Evolutionary conservation across 257 asterid species (phyloP), one percentile per base, ranked within the genome.

Genomic region (Solanum appendiculatum): DNA sequence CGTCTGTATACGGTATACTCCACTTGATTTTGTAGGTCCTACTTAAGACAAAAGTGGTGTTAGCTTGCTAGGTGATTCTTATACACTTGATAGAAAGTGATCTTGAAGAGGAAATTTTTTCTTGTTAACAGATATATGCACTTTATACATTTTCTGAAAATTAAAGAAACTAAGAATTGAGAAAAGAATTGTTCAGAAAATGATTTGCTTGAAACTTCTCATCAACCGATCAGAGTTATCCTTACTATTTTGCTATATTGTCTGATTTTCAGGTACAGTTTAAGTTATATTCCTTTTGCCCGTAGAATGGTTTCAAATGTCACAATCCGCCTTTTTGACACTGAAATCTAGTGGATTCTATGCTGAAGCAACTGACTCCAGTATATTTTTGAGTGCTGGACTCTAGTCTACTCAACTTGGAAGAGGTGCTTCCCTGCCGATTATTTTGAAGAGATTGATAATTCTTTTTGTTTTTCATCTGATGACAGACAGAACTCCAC

Each of bases 281-380:
- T 95, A 74, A 97, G 99, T 88, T 97, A 96, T 84, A 96, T 97
- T 63, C 99, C 98, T 5, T 97, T 97, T 40, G 98, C 98, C 86
- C 99, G 99, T 27, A 87, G 96, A 82, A 92, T 95, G 95, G 96
- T 96, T 88, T 96, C 99, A 83, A 88, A 91, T 70, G 72, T 95
- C 85, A 94, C 99, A 7, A 82, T 96, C 74, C 99, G 98, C 46
- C 96, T 97, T 85, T 97, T 94, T 88, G 99, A 97, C 91, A 97
- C 99, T 20, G 99, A 97, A 90, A 92, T 96, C 91, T 97, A 93
- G 92, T 87, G 66, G 42, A 39, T 89, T 60, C 37, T 6, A 77
- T 73, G 66, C 68, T 29, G 68, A 80, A 80, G 68, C 85, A 80
- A 80, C 29, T 18, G 29, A 48, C 42, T 80, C 29, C 68, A 48